Base-by-base conservation (phyloP, 345 rosid genomes). In the Salix exigua region DNA sequence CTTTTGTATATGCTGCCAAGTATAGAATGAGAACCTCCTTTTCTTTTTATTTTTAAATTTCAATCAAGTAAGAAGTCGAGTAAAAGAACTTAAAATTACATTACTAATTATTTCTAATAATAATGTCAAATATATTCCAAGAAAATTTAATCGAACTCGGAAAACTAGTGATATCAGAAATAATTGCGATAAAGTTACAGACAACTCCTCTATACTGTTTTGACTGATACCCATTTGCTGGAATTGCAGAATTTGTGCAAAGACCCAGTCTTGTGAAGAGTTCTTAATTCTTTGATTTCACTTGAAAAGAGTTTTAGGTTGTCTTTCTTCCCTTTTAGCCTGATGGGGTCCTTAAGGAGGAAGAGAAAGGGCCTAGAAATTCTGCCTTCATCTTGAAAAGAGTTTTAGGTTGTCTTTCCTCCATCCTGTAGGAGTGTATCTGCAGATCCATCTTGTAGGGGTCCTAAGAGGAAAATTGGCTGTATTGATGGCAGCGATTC, bases 401-500 rank as follows among this genome's bases (percentile, higher is more conserved):
- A n/a, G n/a, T n/a, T n/a, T n/a, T n/a, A n/a, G n/a, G n/a, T n/a
- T n/a, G n/a, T n/a, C n/a, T n/a, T n/a, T n/a, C n/a, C n/a, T n/a
- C 62, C 77, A 28, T 75, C 66, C 48, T 74, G 33, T 65, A 74
- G 62, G 35, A 74, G 46, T 13, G 66, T 58, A 42, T 63, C 70
- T 19, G 23, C 51, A 28, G 77, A 74, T 46, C 62, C 46, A 64
- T 70, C 60, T 25, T 75, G 73, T 26, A 51, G 78, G 78, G 78
- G 78, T 68, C 66, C 37, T 35, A 75, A 74, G 66, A 75, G 73
- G 53, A 75, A 75, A 68, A 67, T 61, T 53, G 78, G 78, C 38
- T 31, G 33, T 31, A 31, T 75, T 67, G 72, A 75, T 37, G n/a
- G 53, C 26, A 11, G 78, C 70, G 4, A 68, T 67, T n/a, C 78